Evolutionary conservation across 805 yeast genomes (phyloP), one percentile per base, ranked within the genome.

Genomic region (Starmerella geochares): DNA sequence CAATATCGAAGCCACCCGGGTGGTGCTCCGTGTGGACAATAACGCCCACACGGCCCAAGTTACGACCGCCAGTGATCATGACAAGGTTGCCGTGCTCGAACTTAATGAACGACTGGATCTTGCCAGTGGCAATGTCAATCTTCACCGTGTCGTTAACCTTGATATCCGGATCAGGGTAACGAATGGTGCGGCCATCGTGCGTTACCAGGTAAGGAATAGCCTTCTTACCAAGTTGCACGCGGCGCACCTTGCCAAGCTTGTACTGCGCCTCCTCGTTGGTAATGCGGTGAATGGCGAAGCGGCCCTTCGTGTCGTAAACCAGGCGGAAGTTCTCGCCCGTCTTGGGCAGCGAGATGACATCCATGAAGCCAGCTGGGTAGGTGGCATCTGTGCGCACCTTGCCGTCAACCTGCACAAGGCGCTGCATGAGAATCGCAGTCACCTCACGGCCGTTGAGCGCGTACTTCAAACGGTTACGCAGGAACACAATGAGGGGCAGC

Each of bases 311-410:
- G 72, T 90, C 98, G 81, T 87, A 90, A 68, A 90, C 83, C 71
- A 90, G 84, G 80, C 98, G 88, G 86, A 90, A 90, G 90, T 90
- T 83, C 79, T 90, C 98, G 75, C 87, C 86, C 75, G 98, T 90
- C 71, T 95, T 95, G 72, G 90, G 97, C 69, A 90, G 78, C 62
- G 95, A 65, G 76, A 90, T 86, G 65, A 92, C 97, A 72, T 90
- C 98, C 97, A 88, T 88, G 86, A 92, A 90, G 69, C 98, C 98
- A 70, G 97, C 84, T 73, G 98, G 98, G 95, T 71, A 90, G 62
- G 97, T 92, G 61, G 95, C 71, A 74, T 92, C 97, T 65, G 98
- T 90, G 86, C 97, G 88, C 66, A 90, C 96, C 81, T 90, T 90
- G 73, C 94, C 95, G 73, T 90, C 98, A 65, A 92, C 97, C 79